A percentile compares a stretch with the other conserved stretches of the same genome.
These are phyloP conservation scores for Stemphylium vesicarium DNA, from an alignment of 2,329 filamentous ascomycete genomes.

Conservation along the genomic window DNA sequence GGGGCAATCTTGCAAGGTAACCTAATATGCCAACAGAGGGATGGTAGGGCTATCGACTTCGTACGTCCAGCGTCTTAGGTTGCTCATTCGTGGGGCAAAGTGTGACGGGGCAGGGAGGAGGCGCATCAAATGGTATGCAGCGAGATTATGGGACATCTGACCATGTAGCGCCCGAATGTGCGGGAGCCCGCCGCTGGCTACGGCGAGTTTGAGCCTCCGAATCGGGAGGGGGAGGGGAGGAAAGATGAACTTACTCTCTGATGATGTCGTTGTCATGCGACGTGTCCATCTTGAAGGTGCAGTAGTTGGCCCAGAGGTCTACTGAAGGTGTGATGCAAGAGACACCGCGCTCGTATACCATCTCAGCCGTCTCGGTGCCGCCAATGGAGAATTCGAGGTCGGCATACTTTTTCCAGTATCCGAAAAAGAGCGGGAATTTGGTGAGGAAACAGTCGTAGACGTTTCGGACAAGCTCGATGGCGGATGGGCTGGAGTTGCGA, in stretches of 20 bases:
- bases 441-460: constrained; percentile 91
- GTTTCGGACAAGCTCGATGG: constrained; percentile 84
- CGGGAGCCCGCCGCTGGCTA: constrained; percentile 29
- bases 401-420: constrained; percentile 99
- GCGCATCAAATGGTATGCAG: constrained; percentile 37
- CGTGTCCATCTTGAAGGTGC: constrained; percentile 96
- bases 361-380: constrained; percentile 94
- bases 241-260: constrained; percentile 89
- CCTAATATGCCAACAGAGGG: constrained; percentile 11
- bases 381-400: constrained; percentile 97
- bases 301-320: constrained; percentile 97
- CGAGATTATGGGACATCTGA: constrained; percentile 29
- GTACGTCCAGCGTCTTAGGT: constrained; percentile 12
- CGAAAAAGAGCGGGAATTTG: constrained; percentile 94
- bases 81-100: constrained; percentile 21
- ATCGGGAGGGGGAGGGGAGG: constrained; percentile 27
- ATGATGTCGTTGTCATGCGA: constrained; percentile 93
- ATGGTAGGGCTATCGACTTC: constrained; percentile 22
- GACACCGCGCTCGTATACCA: constrained; percentile 96
- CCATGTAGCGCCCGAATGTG: constrained; percentile 19
- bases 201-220: constrained; percentile 36
- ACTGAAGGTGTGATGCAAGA: constrained; percentile 92
- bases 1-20: constrained; percentile 27
- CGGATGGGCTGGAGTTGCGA: constrained; percentile 93
- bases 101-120: constrained; percentile 49